Conservation (phyloP, 163 green algal species). For the Chlorella variabilis region DNA sequence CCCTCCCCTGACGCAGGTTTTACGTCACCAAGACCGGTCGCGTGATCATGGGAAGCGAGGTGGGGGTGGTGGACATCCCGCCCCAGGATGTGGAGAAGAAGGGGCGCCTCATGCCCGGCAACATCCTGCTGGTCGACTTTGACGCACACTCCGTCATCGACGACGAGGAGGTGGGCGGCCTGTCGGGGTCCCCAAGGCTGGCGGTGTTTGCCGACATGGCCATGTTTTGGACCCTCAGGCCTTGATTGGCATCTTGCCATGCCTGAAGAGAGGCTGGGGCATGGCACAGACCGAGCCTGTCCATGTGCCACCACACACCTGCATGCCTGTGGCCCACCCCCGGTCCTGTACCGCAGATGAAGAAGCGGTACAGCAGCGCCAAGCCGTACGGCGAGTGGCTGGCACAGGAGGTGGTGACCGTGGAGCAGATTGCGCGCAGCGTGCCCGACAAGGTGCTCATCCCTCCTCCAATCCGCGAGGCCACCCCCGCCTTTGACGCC, state of each 20-base stretch:
- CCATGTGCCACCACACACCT: not conserved
- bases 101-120: slow-evolving; percentile 93
- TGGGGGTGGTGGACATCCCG: slow-evolving; percentile 95
- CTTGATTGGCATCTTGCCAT: too few relatives aligned
- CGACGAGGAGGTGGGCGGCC: slow-evolving; percentile 81
- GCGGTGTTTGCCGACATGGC: not conserved
- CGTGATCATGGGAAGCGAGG: slow-evolving; percentile 91
- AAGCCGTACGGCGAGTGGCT: slow-evolving; percentile 91
- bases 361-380: slow-evolving; percentile 77
- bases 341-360: slow-evolving; percentile 68
- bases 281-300: too few relatives aligned
- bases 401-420: slow-evolving; percentile 69
- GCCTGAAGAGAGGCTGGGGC: too few relatives aligned
- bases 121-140: slow-evolving; percentile 98
- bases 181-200: not conserved
- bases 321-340: too few relatives aligned
- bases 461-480: slow-evolving; percentile 15
- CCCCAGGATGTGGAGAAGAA: slow-evolving; percentile 87
- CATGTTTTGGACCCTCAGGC: too few relatives aligned
- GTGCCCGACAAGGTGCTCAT: slow-evolving; percentile 31
- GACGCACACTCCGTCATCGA: slow-evolving; percentile 87
- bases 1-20: too few relatives aligned
- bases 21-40: slow-evolving; percentile 86
- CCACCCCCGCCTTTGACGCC: not conserved
- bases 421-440: slow-evolving; percentile 69